Percentiles rank a stretch among this genome's conserved stretches.
These are phyloP conservation scores for Xylariaceae sp. DNA, from an alignment of 2,329 filamentous ascomycete species.

Conservation along the genomic window DNA sequence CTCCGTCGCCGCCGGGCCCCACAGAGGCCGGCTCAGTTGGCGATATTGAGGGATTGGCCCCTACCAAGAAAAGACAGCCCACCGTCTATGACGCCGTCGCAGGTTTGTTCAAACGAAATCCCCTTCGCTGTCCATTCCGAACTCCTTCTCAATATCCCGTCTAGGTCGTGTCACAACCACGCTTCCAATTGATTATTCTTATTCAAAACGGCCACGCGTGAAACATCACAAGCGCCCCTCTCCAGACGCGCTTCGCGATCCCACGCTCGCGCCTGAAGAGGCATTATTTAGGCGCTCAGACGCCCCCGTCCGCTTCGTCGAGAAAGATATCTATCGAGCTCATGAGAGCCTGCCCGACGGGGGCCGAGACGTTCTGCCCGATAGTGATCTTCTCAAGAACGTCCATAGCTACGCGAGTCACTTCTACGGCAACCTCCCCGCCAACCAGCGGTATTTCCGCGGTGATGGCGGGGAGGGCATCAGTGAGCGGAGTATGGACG, in stretches of 20 bases:
- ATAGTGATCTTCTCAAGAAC: conserved; percentile 63
- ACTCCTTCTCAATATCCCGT: conserved; percentile 8
- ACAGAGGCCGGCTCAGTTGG: background rate
- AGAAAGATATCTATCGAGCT: conserved; percentile 66
- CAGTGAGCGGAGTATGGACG: conserved; percentile 63
- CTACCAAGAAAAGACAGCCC: conserved; percentile 31
- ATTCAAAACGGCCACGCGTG: conserved; percentile 12
- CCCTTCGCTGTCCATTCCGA: background rate
- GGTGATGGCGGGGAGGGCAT: conserved; percentile 20
- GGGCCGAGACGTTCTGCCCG: conserved; percentile 50
- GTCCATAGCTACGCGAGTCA: conserved; percentile 63
- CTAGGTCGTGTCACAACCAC: conserved; percentile 35
- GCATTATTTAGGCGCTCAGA: conserved; percentile 60
- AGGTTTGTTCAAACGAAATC: conserved; percentile 39
- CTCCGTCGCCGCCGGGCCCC: conserved; percentile 13
- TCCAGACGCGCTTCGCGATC: conserved; percentile 29
- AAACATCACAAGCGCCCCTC: conserved; percentile 19
- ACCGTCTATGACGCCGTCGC: conserved; percentile 70
- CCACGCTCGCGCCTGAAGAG: conserved; percentile 58
- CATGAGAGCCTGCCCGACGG: conserved; percentile 49
- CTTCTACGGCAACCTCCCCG: conserved; percentile 50
- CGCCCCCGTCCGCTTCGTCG: conserved; percentile 62
- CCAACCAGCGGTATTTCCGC: conserved; percentile 16
- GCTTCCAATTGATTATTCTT: conserved; percentile 23
- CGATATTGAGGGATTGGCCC: background rate